Percentiles rank a stretch among this genome's conserved stretches.
Conservation (phyloP, 2,329 filamentous ascomycete species). For the Aspergillus fructus region DNA sequence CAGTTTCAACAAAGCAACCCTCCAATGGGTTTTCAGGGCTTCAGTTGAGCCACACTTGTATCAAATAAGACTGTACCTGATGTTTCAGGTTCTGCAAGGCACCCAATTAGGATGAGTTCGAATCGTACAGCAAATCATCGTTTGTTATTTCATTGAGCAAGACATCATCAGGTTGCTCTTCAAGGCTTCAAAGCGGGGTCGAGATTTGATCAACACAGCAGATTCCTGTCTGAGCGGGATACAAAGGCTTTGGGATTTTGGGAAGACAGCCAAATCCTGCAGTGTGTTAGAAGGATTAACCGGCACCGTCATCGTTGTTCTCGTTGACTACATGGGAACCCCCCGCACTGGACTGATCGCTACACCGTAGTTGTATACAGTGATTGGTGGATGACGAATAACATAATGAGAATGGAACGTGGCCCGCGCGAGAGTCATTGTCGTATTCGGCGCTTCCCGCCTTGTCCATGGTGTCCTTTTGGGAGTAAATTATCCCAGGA, state of each 20-base stretch:
- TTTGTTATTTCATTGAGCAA: neutral
- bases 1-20: neutral
- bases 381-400: too few relatives aligned
- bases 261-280: too few relatives aligned
- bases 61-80: neutral
- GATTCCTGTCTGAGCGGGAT: neutral
- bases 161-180: neutral
- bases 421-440: constrained; percentile 15
- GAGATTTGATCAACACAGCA: neutral
- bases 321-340: neutral
- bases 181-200: neutral
- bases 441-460: constrained; percentile 13
- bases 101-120: neutral
- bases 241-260: neutral
- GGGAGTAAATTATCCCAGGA: neutral
- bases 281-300: neutral
- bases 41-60: neutral
- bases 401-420: neutral
- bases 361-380: neutral
- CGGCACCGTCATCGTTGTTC: neutral
- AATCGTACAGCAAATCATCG: neutral
- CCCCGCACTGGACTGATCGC: neutral
- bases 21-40: neutral
- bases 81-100: constrained; percentile 19
- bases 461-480: neutral